phyloP scores from a whole-genome alignment of 2,329 filamentous ascomycete species.

The Microdochium bolleyi region DNA sequence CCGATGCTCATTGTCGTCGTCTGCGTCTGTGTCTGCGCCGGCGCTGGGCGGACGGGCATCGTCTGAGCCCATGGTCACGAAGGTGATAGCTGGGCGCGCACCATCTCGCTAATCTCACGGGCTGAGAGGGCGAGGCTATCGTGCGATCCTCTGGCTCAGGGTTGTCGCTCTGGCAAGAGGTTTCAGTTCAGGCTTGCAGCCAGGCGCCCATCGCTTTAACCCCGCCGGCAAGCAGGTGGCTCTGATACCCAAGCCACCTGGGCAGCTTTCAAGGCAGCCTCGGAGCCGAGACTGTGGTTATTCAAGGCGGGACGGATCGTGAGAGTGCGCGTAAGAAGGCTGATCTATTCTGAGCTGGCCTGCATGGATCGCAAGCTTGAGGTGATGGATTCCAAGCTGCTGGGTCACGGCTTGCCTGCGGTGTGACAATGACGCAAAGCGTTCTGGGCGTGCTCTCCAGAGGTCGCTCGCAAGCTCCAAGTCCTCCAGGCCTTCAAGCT shows the following conservation, averaged over 20 bases:
- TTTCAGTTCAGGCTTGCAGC: not conserved
- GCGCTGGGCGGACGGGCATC: conserved; percentile 18
- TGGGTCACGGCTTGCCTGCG: too few relatives aligned
- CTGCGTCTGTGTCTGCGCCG: conserved; percentile 8
- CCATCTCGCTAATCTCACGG: not conserved
- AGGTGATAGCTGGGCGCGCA: conserved; percentile 1
- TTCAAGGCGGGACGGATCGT: too few relatives aligned
- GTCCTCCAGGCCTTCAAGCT: too few relatives aligned
- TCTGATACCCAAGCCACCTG: not conserved
- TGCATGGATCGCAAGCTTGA: too few relatives aligned
- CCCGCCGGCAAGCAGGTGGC: not conserved
- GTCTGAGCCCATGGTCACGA: conserved; percentile 19
- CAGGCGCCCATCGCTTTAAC: not conserved
- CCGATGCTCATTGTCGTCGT: conserved; percentile 29
- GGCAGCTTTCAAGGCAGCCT: too few relatives aligned
- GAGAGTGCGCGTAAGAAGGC: too few relatives aligned
- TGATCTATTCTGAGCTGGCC: too few relatives aligned
- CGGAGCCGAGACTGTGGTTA: too few relatives aligned
- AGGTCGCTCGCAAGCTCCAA: too few relatives aligned
- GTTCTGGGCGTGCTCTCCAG: too few relatives aligned
- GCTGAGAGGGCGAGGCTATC: not conserved
- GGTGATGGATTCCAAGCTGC: too few relatives aligned
- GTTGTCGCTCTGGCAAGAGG: not conserved
- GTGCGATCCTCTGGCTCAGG: not conserved
- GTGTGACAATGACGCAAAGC: too few relatives aligned